A percentile compares a stretch with the other conserved stretches of the same genome.
Conservation (phyloP, 176 grass and related monocot species). For the Cocos nucifera region DNA sequence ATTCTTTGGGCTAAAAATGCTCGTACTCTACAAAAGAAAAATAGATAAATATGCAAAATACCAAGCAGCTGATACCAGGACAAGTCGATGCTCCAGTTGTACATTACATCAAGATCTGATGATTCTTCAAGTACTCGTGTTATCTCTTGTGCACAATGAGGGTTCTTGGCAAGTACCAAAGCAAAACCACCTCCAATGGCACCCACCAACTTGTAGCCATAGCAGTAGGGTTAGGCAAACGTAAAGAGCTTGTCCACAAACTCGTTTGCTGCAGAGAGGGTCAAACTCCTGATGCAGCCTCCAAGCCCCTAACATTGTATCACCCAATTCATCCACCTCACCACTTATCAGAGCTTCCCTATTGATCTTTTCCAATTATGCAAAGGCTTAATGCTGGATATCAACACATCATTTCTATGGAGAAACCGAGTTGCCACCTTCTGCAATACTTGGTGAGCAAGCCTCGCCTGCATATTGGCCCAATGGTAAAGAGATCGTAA, state of each 20-base stretch:
- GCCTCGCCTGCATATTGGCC: conserved; percentile 42
- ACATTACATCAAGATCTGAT: conserved; percentile 42
- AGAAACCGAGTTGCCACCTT: conserved; percentile 77
- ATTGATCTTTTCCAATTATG: conserved; percentile 52
- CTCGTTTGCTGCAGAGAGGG: conserved; percentile 75
- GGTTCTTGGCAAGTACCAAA: conserved; percentile 57
- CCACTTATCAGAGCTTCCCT: conserved; percentile 72
- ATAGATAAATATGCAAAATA: too few relatives aligned
- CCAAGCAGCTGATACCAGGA: too few relatives aligned
- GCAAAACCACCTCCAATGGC: conserved; percentile 81
- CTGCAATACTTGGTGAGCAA: conserved; percentile 68
- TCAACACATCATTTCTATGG: conserved; percentile 52
- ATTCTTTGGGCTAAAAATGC: too few relatives aligned
- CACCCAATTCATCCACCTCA: conserved; percentile 52
- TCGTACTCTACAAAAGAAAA: too few relatives aligned
- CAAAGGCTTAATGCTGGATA: conserved; percentile 80
- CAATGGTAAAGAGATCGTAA: not conserved
- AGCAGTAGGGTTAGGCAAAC: conserved; percentile 58
- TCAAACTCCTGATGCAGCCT: conserved; percentile 77
- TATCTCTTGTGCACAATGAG: conserved; percentile 24
- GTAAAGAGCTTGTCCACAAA: conserved; percentile 72
- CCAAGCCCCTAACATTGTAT: conserved; percentile 78
- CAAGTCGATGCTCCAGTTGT: conserved; percentile 42
- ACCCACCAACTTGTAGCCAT: conserved; percentile 87
- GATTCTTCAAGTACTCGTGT: conserved; percentile 22